A percentile compares a stretch with the other conserved stretches of the same genome.
phyloP scores from a whole-genome alignment of 352 stramenopile genomes.

The Phytopythium kandeliae region DNA sequence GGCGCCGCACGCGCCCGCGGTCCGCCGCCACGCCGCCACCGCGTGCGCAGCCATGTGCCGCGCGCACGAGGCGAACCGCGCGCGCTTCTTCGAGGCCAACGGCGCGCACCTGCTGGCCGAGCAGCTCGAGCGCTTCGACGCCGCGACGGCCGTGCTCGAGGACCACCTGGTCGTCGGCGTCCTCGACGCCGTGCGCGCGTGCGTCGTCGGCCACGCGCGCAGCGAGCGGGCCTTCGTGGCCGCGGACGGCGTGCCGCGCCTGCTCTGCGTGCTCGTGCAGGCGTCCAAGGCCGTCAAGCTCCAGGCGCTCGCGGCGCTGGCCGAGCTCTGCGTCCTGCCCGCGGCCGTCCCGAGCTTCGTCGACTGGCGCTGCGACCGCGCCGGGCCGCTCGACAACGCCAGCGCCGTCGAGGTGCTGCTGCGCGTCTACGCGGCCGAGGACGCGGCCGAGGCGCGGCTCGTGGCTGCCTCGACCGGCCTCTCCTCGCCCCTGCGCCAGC shows the following conservation, averaged over 20 bases:
- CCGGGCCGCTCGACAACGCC: slow-evolving; percentile 40
- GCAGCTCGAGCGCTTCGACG: slow-evolving; percentile 38
- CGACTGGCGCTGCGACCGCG: slow-evolving; percentile 45
- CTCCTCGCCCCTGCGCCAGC: no score
- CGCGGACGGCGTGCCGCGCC: slow-evolving; percentile 43
- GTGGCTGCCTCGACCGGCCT: no score
- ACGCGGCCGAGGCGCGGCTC: slow-evolving; percentile 28
- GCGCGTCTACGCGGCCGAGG: slow-evolving; percentile 61
- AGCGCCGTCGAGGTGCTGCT: slow-evolving; percentile 58
- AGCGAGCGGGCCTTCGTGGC: slow-evolving; percentile 61
- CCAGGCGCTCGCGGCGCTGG: slow-evolving; percentile 53
- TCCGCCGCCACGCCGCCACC: slow-evolving; percentile 59
- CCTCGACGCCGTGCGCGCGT: slow-evolving; percentile 58
- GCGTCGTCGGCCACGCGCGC: slow-evolving; percentile 44
- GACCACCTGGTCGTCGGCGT: slow-evolving; percentile 61
- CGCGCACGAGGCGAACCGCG: slow-evolving; percentile 38
- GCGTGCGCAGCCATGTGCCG: slow-evolving; percentile 53
- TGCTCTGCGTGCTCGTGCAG: slow-evolving; percentile 51
- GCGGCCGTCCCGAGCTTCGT: slow-evolving; percentile 61
- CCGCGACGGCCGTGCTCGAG: slow-evolving; percentile 50
- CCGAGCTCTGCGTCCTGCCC: slow-evolving; percentile 69
- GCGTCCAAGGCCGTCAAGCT: slow-evolving; percentile 51
- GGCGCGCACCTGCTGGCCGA: slow-evolving; percentile 37
- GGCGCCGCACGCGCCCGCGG: slow-evolving; percentile 45
- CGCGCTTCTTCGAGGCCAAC: slow-evolving; percentile 40